Base-by-base conservation (phyloP, 257 asterid genomes). In the Fraxinus excelsior region DNA sequence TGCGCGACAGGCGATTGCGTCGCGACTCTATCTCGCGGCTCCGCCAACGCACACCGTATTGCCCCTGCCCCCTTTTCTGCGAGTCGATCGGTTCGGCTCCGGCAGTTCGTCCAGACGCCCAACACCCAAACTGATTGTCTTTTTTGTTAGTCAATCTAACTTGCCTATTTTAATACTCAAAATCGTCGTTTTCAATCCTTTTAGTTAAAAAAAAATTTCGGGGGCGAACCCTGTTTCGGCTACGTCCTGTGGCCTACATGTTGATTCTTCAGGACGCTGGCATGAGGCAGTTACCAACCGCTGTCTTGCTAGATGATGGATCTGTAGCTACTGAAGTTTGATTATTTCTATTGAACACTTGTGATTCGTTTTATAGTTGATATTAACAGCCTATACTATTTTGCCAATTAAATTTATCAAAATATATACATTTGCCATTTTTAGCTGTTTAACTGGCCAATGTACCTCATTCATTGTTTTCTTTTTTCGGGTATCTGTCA, bases 171-270 rank as follows among this genome's bases (percentile, higher is more conserved):
- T n/a, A n/a, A n/a, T n/a, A n/a, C n/a, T n/a, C n/a, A n/a, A n/a
- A n/a, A n/a, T n/a, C n/a, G n/a, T n/a, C n/a, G n/a, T n/a, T n/a
- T n/a, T n/a, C n/a, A n/a, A n/a, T n/a, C n/a, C n/a, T n/a, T n/a
- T n/a, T n/a, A n/a, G n/a, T n/a, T n/a, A n/a, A n/a, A n/a, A n/a
- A n/a, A n/a, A n/a, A n/a, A n/a, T n/a, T n/a, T n/a, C n/a, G n/a
- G n/a, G n/a, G n/a, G n/a, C n/a, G n/a, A n/a, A n/a, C n/a, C n/a
- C n/a, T n/a, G n/a, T n/a, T n/a, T n/a, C n/a, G n/a, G n/a, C n/a
- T n/a, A n/a, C n/a, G n/a, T n/a, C n/a, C n/a, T n/a, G 13, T 58
- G 29, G 66, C 66, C 66, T 58, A 58, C 66, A 58, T 58, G 66
- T 21, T 4, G 5, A 58, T 58, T 21, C 66, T 58, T 29, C 28